Base-by-base conservation (phyloP, 2,329 filamentous ascomycete species). In the Xylaria digitata region DNA sequence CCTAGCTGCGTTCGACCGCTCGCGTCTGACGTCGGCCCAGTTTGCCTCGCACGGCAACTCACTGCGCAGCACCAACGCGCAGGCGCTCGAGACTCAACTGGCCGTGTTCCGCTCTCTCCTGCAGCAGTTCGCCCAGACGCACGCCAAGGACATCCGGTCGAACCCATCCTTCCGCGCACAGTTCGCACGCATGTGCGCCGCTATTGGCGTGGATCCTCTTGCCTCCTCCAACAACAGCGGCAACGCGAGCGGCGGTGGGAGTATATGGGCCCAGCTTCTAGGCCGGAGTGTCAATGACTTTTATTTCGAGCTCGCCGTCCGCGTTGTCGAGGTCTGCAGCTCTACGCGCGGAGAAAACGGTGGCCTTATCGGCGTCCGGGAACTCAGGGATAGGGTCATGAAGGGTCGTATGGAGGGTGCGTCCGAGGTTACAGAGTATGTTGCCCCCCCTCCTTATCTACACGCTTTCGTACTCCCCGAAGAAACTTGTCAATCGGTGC, bases 101-200 rank as follows among this genome's bases (percentile, higher is more conserved):
- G 91, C 94, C 71, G 94, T 98, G 76, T 99, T 99, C 85, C 94
- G 97, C 76, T 96, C 93, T 19, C 87, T 97, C 11, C 89, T 99
- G 6, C 94, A 97, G 82, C 94, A 96, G 80, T 99, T 99, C 80
- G 93, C 94, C 50, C 87, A 95, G 76, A 97, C 95, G 56, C 96
- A 99, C 85, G 92, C 92, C 73, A 94, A 94, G 77, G 96, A 97
- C 75, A 99, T 99, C 67, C 94, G 95, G 70, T 97, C 94, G 2
- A 94, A 98, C 78, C 96, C 96, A 6, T 91, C 89, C 8, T 99
- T 99, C 80, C 93, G 96, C 68, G 94, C 95, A 40, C 95, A 99
- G 80, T 99, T 99, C 77, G 95, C 96, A 2, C 93, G 95, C 78
- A 99, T 99, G 96, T 99, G 96, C 82, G 89, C 94, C 75, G 94